Base-by-base conservation (phyloP, 768 basidiomycete genomes). In the Calocera viscosa region DNA sequence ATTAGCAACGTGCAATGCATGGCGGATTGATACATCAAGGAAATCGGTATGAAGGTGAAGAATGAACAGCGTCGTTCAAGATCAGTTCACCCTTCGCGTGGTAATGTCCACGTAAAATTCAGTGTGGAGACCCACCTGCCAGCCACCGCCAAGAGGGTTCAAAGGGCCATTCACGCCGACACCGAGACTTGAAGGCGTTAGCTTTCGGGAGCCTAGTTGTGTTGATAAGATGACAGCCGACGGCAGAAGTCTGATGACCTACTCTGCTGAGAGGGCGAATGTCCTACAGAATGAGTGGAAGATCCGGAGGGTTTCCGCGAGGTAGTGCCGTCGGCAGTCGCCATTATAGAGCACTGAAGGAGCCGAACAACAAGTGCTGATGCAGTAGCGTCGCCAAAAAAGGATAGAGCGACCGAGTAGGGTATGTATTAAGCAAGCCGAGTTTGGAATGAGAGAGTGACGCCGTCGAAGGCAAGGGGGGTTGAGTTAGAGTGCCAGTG, bases 281-380 rank as follows among this genome's bases (percentile, higher is more conserved):
- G 86, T 33, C 81, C 79, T 53, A 80, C 78, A 63, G 87, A 87
- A 68, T 82, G 85, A 19, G 82, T 81, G n/a, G 87, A 86, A 30
- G 87, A 86, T 66, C 82, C 83, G 35, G 88, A 87, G 43, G 86
- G 84, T 72, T 88, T 87, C 72, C 85, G 83, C 26, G 86, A 81
- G 49, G 82, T 78, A 70, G 80, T 77, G 53, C 76, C 78, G 71
- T 70, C 74, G 69, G 69, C 66, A 66, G 71, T 78, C 70, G 74
- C 71, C 74, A 77, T 80, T 65, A 66, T 69, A 49, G 32, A 19
- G 40, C 47, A 73, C 74, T 60, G 71, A 73, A 74, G 74, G 72
- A 72, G 73, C 73, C 75, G 64, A 47, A 39, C 35, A 49, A 60
- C 65, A 69, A 64, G 69, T 70, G 70, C 68, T 71, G 70, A 32